These are phyloP conservation scores for Penicillium occitanis DNA, from an alignment of 2,329 filamentous ascomycete species.

Conservation along the genomic window DNA sequence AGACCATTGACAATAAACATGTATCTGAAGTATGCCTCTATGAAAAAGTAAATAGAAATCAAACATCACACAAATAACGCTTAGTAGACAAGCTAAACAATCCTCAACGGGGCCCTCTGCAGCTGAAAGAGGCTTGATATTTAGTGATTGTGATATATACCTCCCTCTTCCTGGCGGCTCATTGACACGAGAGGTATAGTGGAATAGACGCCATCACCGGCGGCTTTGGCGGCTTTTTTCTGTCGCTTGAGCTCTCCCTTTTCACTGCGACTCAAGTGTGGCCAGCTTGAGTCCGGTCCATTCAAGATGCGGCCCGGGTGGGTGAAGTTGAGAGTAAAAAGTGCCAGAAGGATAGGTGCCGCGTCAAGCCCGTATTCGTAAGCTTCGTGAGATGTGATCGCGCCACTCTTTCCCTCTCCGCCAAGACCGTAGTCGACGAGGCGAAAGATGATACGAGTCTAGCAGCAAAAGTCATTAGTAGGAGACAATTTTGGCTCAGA, in stretches of 20 bases:
- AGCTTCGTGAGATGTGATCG: neutral
- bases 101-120: neutral
- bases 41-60: neutral
- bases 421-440: neutral
- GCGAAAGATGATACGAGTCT: neutral
- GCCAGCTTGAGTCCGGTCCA: neutral
- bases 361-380: neutral
- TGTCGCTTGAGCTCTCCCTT: neutral
- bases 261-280: neutral
- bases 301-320: neutral
- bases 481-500: neutral
- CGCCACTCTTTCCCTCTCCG: neutral
- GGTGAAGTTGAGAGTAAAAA: neutral
- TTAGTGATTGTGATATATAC: neutral
- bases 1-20: neutral
- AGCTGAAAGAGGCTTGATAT: neutral
- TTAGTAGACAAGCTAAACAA: neutral
- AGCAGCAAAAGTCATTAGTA: neutral
- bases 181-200: neutral
- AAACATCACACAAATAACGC: neutral
- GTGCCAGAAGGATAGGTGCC: neutral
- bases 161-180: neutral
- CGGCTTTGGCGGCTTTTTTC: neutral
- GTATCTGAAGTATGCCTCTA: neutral
- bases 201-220: neutral